These are phyloP conservation scores for Rhodotorula sp. DNA, from an alignment of 1,284 basidiomycete genomes.

Conservation along the genomic window DNA sequence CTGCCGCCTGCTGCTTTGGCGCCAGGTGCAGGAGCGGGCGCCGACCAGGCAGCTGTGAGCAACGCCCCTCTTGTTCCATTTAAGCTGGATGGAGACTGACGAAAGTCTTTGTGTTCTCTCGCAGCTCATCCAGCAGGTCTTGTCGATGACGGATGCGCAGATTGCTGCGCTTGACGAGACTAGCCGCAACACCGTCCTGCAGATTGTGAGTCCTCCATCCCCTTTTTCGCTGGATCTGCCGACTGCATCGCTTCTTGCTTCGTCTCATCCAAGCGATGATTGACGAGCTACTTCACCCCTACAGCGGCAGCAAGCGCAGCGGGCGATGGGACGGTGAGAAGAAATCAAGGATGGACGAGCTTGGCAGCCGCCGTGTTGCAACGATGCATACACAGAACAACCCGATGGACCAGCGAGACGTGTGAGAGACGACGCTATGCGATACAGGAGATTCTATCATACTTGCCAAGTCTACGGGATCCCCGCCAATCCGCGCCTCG, in stretches of 20 bases:
- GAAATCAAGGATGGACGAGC: neutral
- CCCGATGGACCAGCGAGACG: no score
- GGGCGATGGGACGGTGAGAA: conserved; percentile 25
- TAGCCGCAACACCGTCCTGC: conserved; percentile 80
- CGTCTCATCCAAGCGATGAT: neutral
- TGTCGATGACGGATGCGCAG: conserved; percentile 80
- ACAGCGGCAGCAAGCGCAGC: conserved; percentile 27
- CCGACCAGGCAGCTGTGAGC: conserved; percentile 42
- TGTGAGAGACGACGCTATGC: no score
- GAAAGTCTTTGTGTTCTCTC: no score
- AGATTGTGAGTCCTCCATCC: conserved; percentile 55
- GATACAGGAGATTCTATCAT: no score
- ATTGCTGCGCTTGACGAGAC: conserved; percentile 77
- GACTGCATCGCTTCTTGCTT: neutral
- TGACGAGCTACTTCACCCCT: neutral
- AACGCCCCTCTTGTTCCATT: no score
- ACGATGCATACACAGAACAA: no score
- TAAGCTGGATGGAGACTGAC: neutral
- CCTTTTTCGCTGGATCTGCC: no score
- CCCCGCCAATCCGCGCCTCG: conserved; percentile 30
- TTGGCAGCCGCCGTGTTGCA: no score
- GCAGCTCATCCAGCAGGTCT: conserved; percentile 61
- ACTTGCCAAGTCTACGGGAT: neutral
- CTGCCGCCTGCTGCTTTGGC: neutral
- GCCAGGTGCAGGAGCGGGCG: conserved; percentile 35